Evolutionary conservation across 1,139 yeast genomes (phyloP), one percentile per base, ranked within the genome.

Genomic region (Insectozyma bohioensis): DNA sequence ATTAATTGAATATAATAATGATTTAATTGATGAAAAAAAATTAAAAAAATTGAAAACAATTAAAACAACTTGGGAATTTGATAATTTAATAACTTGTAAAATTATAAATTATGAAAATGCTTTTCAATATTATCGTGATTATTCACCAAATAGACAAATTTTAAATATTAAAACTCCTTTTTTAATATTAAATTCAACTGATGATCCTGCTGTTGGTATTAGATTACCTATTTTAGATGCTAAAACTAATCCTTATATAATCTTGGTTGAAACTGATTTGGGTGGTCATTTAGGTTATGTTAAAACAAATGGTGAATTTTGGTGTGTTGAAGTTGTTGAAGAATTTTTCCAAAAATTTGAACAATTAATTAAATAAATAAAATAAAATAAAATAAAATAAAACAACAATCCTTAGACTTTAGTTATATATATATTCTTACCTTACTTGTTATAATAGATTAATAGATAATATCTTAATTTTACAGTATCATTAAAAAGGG

Each of bases 201-300:
- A 90, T 54, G 97, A 90, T 53, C 97, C 97, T 4, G 78, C 92
- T 20, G 80, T 81, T 17, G 81, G 87, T 11, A 65, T 70, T 5
- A 49, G 53, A 31, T 52, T 64, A 28, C 73, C 73, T 1, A 33
- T 43, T 11, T 42, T 46, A 31, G 55, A 56, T 29, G 52, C 58
- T 26, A 36, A 43, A 23, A 36, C 43, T 12, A 67, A 64, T 39
- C 67, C 70, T 5, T 43, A 63, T 40, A 48, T 64, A 25, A 51
- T 57, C n/a, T 40, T 63, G 43, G 61, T 65, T 9, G 67, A 63
- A 43, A 61, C 69, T 14, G 70, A 71, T 33, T 69, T 80, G 32
- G 72, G 94, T 26, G 88, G 87, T 6, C 76, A 72, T 48, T 66
- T 73, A 46, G 82, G 85, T 0, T 82, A 68, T 49, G 70, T 78